Evolutionary conservation across 345 rosid genomes (phyloP).

Genomic region (Eucalyptus microcorys): DNA sequence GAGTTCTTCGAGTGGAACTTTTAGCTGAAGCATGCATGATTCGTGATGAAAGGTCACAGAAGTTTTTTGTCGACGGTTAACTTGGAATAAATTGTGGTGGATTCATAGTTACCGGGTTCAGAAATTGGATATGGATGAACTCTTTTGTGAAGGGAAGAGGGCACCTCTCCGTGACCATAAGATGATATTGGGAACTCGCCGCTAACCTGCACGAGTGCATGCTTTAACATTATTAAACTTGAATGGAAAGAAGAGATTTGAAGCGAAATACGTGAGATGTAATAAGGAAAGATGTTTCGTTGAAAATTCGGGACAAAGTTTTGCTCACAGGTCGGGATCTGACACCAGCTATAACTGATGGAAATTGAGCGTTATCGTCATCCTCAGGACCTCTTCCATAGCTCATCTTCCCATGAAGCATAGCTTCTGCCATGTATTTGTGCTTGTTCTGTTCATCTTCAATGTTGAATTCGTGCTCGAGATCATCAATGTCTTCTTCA

Average conservation of each 20-base stretch:
- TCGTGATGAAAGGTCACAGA: background rate
- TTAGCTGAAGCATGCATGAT: background rate
- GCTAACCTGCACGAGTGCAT: conserved; percentile 44
- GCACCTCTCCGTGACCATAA: conserved; percentile 52
- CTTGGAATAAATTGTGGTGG: background rate
- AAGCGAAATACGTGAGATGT: background rate
- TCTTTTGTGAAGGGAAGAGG: conserved; percentile 69
- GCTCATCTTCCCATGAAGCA: conserved; percentile 96
- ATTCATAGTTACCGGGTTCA: conserved; percentile 46
- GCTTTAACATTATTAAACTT: background rate
- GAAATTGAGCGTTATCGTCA: conserved; percentile 64
- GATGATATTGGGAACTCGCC: conserved; percentile 81
- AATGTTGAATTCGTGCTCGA: conserved; percentile 86
- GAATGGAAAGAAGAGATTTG: background rate
- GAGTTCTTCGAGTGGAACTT: background rate
- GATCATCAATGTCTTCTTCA: conserved; percentile 90
- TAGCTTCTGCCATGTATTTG: conserved; percentile 56
- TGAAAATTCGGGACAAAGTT: background rate
- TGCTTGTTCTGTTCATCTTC: conserved; percentile 67
- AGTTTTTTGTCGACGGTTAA: background rate
- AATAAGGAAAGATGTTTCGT: background rate
- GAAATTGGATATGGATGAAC: conserved; percentile 83
- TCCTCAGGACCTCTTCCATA: conserved; percentile 93
- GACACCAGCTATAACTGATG: conserved; percentile 49
- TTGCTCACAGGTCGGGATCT: conserved; percentile 63